Evolutionary conservation across 176 grass and related monocot species (phyloP).

Genomic region (Otatea glauca): DNA sequence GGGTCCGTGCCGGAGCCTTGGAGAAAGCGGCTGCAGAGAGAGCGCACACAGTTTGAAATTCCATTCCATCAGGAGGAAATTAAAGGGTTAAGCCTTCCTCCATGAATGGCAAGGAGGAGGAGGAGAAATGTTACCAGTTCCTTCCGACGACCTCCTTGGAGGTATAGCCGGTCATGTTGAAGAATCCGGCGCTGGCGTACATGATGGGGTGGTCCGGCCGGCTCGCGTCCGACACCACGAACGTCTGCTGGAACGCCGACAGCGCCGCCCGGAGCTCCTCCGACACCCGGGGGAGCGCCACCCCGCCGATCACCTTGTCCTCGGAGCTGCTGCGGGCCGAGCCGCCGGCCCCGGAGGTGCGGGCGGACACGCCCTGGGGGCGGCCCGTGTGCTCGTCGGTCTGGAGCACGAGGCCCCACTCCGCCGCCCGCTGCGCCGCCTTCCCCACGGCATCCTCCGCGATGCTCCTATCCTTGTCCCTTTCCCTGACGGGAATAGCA

Average conservation of each 20-base stretch:
- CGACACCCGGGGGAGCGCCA: slow-evolving; percentile 55
- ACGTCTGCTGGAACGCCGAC: slow-evolving; percentile 80
- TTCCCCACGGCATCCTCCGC: not conserved
- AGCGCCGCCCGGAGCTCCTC: slow-evolving; percentile 76
- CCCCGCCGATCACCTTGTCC: not conserved
- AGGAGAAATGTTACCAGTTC: slow-evolving; percentile 52
- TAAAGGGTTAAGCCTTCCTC: too few relatives aligned
- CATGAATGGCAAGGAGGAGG: not conserved
- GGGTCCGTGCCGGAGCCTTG: slow-evolving; percentile 76
- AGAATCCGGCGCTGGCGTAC: slow-evolving; percentile 78
- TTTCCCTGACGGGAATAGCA: too few relatives aligned
- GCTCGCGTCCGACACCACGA: slow-evolving; percentile 75
- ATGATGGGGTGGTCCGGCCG: slow-evolving; percentile 66
- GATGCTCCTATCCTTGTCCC: too few relatives aligned
- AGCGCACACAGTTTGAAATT: not conserved
- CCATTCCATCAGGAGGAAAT: not conserved
- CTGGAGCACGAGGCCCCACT: slow-evolving; percentile 89
- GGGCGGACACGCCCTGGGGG: slow-evolving; percentile 63
- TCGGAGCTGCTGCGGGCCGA: slow-evolving; percentile 32
- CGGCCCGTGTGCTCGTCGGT: slow-evolving; percentile 82
- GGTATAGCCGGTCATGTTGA: slow-evolving; percentile 79
- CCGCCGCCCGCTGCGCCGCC: slow-evolving; percentile 69
- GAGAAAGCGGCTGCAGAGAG: slow-evolving; percentile 67
- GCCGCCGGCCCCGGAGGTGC: slow-evolving; percentile 46
- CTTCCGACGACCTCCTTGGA: slow-evolving; percentile 69